phyloP scores from a whole-genome alignment of 2,329 filamentous ascomycete genomes.

The Penicillium sp. region DNA sequence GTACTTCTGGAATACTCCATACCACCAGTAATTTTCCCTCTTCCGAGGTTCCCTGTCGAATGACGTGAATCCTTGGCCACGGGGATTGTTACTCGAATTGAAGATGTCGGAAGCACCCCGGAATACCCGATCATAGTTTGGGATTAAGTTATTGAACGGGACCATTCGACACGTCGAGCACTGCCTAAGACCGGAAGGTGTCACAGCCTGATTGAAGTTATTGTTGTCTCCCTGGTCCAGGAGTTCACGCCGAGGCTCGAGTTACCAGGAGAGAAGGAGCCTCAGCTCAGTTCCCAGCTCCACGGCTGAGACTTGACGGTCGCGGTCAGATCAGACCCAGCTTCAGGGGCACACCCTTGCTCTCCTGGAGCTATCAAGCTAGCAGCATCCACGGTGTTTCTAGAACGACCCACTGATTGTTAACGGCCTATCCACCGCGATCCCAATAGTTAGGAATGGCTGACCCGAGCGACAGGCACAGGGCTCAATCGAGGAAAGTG shows the following conservation, averaged over 20 bases:
- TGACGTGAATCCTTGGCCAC: conserved; percentile 3
- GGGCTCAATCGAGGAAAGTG: conserved; percentile 1
- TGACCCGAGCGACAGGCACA: conserved; percentile 6
- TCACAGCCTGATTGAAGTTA: conserved; percentile 2
- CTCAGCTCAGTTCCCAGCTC: neutral
- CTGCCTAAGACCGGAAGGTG: conserved; percentile 2
- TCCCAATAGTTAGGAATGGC: neutral
- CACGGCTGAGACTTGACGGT: neutral
- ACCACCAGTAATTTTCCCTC: neutral
- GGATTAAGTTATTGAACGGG: conserved; percentile 18
- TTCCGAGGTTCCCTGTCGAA: neutral
- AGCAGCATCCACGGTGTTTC: neutral
- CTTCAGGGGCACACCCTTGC: neutral
- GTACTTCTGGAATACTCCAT: neutral
- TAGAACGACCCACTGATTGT: neutral
- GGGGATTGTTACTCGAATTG: conserved; percentile 1
- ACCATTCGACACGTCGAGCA: neutral
- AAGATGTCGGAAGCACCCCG: neutral
- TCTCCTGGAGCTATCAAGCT: neutral
- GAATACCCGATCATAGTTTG: neutral
- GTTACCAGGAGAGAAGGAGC: neutral
- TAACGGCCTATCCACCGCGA: neutral
- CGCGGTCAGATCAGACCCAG: neutral
- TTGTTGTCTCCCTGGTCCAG: neutral
- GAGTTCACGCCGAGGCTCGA: neutral